Conservation (phyloP, 345 rosid species). For the Turritis glabra region DNA sequence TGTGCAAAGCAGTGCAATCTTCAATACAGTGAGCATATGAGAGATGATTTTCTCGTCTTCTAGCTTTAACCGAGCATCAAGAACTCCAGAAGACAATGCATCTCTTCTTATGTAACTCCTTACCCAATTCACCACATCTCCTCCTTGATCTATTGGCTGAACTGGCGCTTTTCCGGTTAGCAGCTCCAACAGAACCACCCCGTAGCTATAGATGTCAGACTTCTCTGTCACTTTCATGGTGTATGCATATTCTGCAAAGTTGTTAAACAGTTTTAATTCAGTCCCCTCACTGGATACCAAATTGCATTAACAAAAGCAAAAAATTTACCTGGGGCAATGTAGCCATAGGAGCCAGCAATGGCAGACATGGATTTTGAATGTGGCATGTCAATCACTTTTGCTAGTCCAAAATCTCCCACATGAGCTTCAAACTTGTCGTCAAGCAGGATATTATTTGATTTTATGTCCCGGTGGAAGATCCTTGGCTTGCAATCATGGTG, state of each 20-base stretch:
- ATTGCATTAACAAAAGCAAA: background rate
- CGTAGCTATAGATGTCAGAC: constrained; percentile 90
- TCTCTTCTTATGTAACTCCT: constrained; percentile 53
- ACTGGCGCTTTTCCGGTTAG: constrained; percentile 82
- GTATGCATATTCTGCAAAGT: constrained; percentile 87
- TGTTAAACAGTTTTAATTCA: background rate
- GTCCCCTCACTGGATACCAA: background rate
- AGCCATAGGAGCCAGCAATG: constrained; percentile 95
- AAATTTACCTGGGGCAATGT: constrained; percentile 70
- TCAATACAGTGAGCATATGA: constrained; percentile 73
- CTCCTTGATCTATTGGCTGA: constrained; percentile 89
- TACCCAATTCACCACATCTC: constrained; percentile 88
- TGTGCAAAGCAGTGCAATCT: constrained; percentile 80
- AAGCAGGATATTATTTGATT: constrained; percentile 48
- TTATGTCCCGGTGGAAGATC: constrained; percentile 87
- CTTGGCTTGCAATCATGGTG: constrained; percentile 91
- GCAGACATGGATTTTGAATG: constrained; percentile 92
- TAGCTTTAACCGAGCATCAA: constrained; percentile 56
- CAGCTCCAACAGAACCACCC: constrained; percentile 77
- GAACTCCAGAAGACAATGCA: constrained; percentile 58
- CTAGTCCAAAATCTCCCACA: constrained; percentile 92
- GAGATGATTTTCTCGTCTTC: constrained; percentile 52
- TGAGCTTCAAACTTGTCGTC: constrained; percentile 84
- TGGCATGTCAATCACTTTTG: constrained; percentile 90
- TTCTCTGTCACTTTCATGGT: constrained; percentile 95